These are phyloP conservation scores for Agaricus subrufescens DNA, from an alignment of 768 basidiomycete species.

Conservation along the genomic window DNA sequence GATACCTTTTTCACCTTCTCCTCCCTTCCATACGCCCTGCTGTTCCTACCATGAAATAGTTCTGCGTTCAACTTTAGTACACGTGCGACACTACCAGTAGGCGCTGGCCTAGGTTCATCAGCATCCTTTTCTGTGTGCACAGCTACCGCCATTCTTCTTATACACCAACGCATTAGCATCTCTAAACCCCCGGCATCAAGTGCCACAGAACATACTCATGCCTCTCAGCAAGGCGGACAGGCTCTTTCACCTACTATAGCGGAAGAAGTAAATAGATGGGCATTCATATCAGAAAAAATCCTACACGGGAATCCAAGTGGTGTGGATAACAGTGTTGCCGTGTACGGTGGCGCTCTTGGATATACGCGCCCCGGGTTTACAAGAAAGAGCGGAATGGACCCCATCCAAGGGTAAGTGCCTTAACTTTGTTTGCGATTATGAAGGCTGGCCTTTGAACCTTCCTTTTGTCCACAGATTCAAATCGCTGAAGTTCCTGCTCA, in stretches of 20 bases:
- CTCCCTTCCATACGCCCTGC: constrained; percentile 12
- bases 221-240: constrained; percentile 61
- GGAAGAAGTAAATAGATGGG: constrained; percentile 86
- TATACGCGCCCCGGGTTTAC: constrained; percentile 82
- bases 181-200: constrained; percentile 48
- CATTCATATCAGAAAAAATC: constrained; percentile 93
- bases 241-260: constrained; percentile 61
- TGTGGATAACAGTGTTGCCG: constrained; percentile 92
- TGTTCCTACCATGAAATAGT: constrained; percentile 33
- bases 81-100: constrained; percentile 87
- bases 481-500: constrained; percentile 83
- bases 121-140: constrained; percentile 92
- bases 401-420: constrained; percentile 73
- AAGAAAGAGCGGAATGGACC: constrained; percentile 77
- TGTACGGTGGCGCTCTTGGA: constrained; percentile 87
- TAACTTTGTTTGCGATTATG: background rate
- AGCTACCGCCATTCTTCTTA: constrained; percentile 73
- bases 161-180: constrained; percentile 61
- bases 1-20: background rate
- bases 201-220: constrained; percentile 46
- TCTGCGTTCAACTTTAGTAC: constrained; percentile 76
- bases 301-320: constrained; percentile 97
- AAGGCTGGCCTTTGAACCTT: constrained; percentile 7
- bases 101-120: constrained; percentile 95
- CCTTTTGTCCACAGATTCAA: constrained; percentile 61